phyloP scores from a whole-genome alignment of 805 yeast genomes.

The Yarrowia bubula region DNA sequence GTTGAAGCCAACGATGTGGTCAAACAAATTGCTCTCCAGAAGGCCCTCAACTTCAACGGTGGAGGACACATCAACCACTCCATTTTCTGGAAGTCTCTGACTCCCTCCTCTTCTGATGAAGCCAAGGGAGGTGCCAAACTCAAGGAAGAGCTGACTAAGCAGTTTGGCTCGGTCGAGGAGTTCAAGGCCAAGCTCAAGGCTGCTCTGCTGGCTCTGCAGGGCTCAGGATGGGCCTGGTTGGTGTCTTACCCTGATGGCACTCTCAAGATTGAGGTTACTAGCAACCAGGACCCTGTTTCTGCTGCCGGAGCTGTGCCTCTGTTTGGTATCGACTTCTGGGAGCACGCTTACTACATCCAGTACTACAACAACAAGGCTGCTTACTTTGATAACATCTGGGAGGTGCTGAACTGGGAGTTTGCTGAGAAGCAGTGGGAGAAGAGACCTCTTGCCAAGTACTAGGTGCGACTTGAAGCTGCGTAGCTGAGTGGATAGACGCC shows the following conservation, averaged over 20 bases:
- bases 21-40: constrained; percentile 57
- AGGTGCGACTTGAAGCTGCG: neutral
- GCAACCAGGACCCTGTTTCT: constrained; percentile 82
- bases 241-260: constrained; percentile 71
- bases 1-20: constrained; percentile 54
- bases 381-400: constrained; percentile 89
- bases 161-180: constrained; percentile 70
- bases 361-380: constrained; percentile 86
- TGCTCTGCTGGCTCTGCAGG: constrained; percentile 79
- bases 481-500: too few species aligned
- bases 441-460: constrained; percentile 21
- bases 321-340: constrained; percentile 92
- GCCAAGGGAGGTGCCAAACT: constrained; percentile 53
- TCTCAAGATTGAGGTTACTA: constrained; percentile 71
- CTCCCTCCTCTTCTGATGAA: constrained; percentile 65
- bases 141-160: constrained; percentile 52
- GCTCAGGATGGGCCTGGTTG: constrained; percentile 92
- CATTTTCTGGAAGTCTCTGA: constrained; percentile 79
- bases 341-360: constrained; percentile 90
- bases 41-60: constrained; percentile 80
- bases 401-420: constrained; percentile 86
- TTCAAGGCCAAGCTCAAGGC: constrained; percentile 61
- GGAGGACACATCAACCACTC: constrained; percentile 86
- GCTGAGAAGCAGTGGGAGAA: constrained; percentile 58
- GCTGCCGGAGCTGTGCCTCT: constrained; percentile 60